Conservation (phyloP, 306 rosid genomes). For the Cajanus cajan region DNA sequence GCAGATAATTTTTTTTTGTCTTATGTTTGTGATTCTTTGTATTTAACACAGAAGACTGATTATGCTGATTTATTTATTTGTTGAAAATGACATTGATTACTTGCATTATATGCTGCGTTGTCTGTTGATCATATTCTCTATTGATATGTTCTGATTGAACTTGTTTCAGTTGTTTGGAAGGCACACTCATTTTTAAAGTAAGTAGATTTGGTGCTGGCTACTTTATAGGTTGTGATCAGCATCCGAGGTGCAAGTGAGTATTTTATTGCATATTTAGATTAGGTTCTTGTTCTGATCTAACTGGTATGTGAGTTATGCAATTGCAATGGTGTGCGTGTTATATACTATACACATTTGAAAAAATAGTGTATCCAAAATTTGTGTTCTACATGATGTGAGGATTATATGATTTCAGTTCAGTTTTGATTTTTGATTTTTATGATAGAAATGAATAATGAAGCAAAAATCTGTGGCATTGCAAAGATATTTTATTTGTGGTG, state of each 20-base stretch:
- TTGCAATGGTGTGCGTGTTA: neutral
- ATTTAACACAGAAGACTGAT: neutral
- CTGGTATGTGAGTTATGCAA: conserved; percentile 8
- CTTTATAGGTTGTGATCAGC: conserved; percentile 92
- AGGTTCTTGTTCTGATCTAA: conserved; percentile 1
- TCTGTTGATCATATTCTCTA: conserved; percentile 9
- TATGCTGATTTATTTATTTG: conserved; percentile 15
- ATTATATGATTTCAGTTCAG: neutral
- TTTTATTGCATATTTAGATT: conserved; percentile 10
- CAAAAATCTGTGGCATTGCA: neutral
- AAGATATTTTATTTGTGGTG: neutral
- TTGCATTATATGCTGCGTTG: conserved; percentile 4
- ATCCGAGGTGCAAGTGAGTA: conserved; percentile 98
- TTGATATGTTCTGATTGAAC: conserved; percentile 26
- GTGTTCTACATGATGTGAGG: conserved; percentile 4
- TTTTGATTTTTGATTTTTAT: conserved; percentile 25
- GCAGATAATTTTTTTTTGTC: too few species aligned
- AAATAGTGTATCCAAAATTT: neutral
- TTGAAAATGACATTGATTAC: conserved; percentile 14
- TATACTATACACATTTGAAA: neutral
- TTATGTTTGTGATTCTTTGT: too few species aligned
- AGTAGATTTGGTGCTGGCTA: conserved; percentile 92
- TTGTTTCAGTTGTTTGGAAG: conserved; percentile 80
- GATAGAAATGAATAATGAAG: neutral
- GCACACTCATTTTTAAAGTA: conserved; percentile 85